These are phyloP conservation scores for Lodderomyces margitis DNA, from an alignment of 1,139 yeast species.

Conservation along the genomic window DNA sequence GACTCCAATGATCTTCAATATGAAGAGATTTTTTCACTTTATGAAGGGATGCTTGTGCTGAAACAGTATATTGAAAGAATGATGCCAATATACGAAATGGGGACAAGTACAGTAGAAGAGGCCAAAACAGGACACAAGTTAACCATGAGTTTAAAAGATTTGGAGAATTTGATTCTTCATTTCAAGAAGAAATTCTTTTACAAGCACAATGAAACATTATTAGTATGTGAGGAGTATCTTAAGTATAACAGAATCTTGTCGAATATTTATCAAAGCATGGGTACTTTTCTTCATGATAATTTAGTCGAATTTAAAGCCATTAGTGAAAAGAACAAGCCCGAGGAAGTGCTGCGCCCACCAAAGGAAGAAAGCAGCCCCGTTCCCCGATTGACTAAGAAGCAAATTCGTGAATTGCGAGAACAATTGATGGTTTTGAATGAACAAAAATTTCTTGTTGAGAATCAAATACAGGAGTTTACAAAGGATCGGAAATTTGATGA, in stretches of 20 bases:
- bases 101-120: conserved; percentile 3
- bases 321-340: conserved; percentile 21
- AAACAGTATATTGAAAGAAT: conserved; percentile 32
- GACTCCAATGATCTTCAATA: conserved; percentile 7
- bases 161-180: conserved; percentile 26
- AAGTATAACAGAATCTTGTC: conserved; percentile 22
- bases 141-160: conserved; percentile 33
- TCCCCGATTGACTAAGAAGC: conserved; percentile 42
- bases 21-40: conserved; percentile 25
- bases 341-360: conserved; percentile 13
- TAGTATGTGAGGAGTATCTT: conserved; percentile 18
- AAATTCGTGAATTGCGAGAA: conserved; percentile 63
- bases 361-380: conserved; percentile 17
- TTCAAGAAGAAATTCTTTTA: conserved; percentile 28
- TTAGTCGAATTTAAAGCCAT: conserved; percentile 29
- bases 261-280: conserved; percentile 35
- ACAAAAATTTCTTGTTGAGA: conserved; percentile 69
- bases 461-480: conserved; percentile 61
- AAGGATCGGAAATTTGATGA: conserved; percentile 77
- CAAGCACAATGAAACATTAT: conserved; percentile 16
- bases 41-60: conserved; percentile 32
- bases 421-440: conserved; percentile 85
- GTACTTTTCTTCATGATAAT: conserved; percentile 35
- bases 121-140: conserved; percentile 26
- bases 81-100: conserved; percentile 29